These are phyloP conservation scores for Scytalidium lignicola DNA, from an alignment of 2,329 filamentous ascomycete species.

Conservation along the genomic window DNA sequence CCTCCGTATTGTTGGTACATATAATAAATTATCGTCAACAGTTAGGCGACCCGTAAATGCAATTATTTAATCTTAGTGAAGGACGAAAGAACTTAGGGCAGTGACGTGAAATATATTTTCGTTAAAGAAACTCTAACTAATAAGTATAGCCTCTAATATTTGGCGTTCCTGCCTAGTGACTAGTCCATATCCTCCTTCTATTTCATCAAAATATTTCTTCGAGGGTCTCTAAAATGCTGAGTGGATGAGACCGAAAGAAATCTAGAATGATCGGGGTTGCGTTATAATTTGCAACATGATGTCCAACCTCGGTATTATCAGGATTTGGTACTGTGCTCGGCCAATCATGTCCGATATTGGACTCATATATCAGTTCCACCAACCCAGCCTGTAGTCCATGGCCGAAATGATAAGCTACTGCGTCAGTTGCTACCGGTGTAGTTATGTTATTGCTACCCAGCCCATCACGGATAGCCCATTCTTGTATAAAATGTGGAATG, in stretches of 20 bases:
- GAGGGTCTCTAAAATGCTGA: conserved; percentile 5
- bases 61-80: too few species aligned
- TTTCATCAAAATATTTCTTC: not conserved
- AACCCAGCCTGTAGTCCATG: conserved; percentile 25
- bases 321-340: conserved; percentile 31
- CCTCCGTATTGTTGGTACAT: too few species aligned
- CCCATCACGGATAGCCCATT: conserved; percentile 33
- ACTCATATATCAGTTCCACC: conserved; percentile 21
- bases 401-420: conserved; percentile 28
- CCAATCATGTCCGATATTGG: conserved; percentile 34
- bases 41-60: too few species aligned
- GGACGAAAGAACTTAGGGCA: too few species aligned
- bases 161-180: too few species aligned
- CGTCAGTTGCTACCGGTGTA: conserved; percentile 8
- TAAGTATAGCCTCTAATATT: too few species aligned
- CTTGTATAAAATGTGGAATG: conserved; percentile 34
- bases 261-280: conserved; percentile 35
- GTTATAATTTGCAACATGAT: conserved; percentile 29
- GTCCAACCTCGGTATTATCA: conserved; percentile 26
- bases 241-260: conserved; percentile 30
- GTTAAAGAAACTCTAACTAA: too few species aligned
- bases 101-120: too few species aligned
- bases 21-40: too few species aligned
- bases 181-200: too few species aligned
- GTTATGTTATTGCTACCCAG: conserved; percentile 10